These are phyloP conservation scores for Fusarium albidum DNA, from an alignment of 2,329 filamentous ascomycete species.

Conservation along the genomic window DNA sequence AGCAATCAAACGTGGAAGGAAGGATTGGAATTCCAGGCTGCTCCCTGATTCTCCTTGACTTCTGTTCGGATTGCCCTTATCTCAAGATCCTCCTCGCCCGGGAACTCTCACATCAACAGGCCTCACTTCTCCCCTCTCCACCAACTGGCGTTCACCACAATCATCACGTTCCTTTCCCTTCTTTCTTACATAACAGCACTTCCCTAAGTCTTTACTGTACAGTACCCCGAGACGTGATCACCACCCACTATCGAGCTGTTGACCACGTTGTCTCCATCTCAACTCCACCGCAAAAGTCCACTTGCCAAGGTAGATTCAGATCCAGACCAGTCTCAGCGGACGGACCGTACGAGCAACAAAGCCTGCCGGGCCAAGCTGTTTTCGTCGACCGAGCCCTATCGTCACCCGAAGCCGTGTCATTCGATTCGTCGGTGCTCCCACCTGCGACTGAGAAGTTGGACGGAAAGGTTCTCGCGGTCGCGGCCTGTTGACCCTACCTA, in stretches of 20 bases:
- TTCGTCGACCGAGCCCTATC: constrained; percentile 38
- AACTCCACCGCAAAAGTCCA: constrained; percentile 20
- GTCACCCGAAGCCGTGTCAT: constrained; percentile 33
- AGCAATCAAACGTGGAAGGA: constrained; percentile 13
- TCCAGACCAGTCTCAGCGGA: constrained; percentile 37
- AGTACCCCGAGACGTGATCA: constrained; percentile 19
- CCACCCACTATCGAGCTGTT: constrained; percentile 22
- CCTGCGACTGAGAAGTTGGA: constrained; percentile 1
- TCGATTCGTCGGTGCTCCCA: constrained; percentile 30
- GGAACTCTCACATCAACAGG: not conserved
- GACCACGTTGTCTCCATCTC: constrained; percentile 24
- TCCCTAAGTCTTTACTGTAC: constrained; percentile 29
- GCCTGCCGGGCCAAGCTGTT: constrained; percentile 30
- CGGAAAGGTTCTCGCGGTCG: constrained; percentile 13
- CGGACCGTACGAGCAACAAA: constrained; percentile 35
- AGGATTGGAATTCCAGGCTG: not conserved
- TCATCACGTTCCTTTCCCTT: constrained; percentile 3
- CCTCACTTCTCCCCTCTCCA: constrained; percentile 3
- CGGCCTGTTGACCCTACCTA: too few relatives aligned
- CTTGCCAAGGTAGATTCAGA: constrained; percentile 36
- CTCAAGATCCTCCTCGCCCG: not conserved
- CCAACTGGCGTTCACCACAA: constrained; percentile 6
- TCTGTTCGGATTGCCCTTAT: not conserved
- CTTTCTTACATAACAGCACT: constrained; percentile 13
- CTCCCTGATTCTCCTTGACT: not conserved